Conservation (phyloP, 257 asterid species). For the Plectranthus barbatus region DNA sequence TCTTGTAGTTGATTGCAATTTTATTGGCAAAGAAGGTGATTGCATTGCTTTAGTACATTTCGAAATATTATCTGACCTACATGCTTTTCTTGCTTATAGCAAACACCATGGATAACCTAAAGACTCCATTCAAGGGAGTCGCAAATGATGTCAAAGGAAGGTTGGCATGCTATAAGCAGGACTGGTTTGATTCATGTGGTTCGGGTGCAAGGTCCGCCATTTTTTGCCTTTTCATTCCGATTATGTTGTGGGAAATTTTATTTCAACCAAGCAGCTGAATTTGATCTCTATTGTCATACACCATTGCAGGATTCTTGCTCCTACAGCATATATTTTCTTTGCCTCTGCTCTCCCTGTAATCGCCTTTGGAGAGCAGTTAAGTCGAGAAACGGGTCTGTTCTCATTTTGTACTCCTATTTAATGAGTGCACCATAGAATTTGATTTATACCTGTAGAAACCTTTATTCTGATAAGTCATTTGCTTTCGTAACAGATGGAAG, state of each 20-base stretch:
- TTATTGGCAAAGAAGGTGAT: background rate
- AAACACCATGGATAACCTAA: conserved; percentile 26
- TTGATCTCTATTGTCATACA: conserved; percentile 13
- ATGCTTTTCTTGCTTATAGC: conserved; percentile 12
- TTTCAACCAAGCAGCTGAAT: background rate
- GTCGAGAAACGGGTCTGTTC: conserved; percentile 74
- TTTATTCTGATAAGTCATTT: background rate
- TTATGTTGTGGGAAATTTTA: too few species aligned
- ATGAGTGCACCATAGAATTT: too few species aligned
- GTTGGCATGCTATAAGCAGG: conserved; percentile 47
- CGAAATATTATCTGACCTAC: background rate
- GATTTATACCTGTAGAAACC: too few species aligned
- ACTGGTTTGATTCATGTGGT: conserved; percentile 45
- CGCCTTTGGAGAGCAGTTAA: conserved; percentile 87
- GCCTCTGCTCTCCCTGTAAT: conserved; percentile 94
- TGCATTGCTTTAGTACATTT: conserved; percentile 2
- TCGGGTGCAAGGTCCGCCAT: conserved; percentile 63
- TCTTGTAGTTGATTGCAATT: background rate
- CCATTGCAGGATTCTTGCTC: conserved; percentile 94
- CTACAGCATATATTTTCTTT: conserved; percentile 78
- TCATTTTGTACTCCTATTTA: background rate
- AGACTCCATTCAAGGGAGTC: conserved; percentile 42
- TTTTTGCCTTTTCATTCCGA: background rate
- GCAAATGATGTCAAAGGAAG: conserved; percentile 37
- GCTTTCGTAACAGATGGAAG: conserved; percentile 45